Conservation (phyloP, 2,329 filamentous ascomycete species). For the Fusarium buharicum region DNA sequence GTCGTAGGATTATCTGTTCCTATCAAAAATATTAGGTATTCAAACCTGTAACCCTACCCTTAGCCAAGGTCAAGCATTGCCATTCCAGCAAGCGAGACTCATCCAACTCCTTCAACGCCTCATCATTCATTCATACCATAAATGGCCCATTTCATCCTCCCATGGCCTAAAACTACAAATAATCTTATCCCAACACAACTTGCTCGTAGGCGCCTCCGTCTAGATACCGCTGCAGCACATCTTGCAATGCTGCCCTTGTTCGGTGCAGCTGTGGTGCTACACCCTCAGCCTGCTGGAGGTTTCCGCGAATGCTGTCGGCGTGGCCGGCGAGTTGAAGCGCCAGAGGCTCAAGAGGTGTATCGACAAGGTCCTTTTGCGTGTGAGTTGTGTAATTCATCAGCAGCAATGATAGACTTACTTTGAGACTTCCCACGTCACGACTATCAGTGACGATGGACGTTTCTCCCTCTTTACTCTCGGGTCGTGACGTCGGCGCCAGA, state of each 20-base stretch:
- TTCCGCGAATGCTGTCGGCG: slow-evolving; percentile 66
- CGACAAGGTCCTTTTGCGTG: slow-evolving; percentile 49
- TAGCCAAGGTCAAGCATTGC: not conserved
- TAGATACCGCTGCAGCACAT: slow-evolving; percentile 59
- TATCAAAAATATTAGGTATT: no score
- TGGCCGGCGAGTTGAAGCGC: slow-evolving; percentile 63
- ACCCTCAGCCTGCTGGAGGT: slow-evolving; percentile 64
- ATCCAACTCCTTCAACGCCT: slow-evolving; percentile 21
- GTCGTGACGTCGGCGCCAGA: slow-evolving; percentile 55
- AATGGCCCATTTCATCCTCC: slow-evolving; percentile 16
- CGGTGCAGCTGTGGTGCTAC: slow-evolving; percentile 60
- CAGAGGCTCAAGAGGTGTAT: slow-evolving; percentile 58
- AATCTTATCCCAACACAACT: slow-evolving; percentile 55
- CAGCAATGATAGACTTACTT: slow-evolving; percentile 23
- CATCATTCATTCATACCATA: slow-evolving; percentile 12
- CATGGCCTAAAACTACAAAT: slow-evolving; percentile 3
- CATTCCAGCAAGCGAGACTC: not conserved
- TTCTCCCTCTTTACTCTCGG: slow-evolving; percentile 18
- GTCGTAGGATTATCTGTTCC: no score
- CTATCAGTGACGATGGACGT: slow-evolving; percentile 18
- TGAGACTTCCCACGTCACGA: slow-evolving; percentile 33
- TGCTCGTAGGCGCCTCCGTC: slow-evolving; percentile 58
- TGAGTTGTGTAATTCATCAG: not conserved
- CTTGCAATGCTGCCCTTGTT: slow-evolving; percentile 61
- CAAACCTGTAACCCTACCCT: not conserved